phyloP scores from a whole-genome alignment of 2,329 filamentous ascomycete species.

The Ophidiomyces ophidiicola region DNA sequence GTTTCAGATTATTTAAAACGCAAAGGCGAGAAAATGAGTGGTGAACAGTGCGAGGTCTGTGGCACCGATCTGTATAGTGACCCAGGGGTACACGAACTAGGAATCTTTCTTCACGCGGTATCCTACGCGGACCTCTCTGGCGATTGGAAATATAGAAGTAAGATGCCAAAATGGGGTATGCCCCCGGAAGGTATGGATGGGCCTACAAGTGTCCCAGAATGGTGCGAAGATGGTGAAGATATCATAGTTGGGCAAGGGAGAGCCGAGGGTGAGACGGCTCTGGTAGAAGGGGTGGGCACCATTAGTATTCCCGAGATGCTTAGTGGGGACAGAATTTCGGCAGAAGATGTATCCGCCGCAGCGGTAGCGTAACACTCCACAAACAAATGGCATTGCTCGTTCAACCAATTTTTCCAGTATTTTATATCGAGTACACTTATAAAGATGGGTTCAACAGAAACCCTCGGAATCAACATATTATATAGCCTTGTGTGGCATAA shows the following conservation, averaged over 20 bases:
- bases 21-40: slow-evolving; percentile 88
- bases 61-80: slow-evolving; percentile 86
- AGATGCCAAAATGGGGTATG: slow-evolving; percentile 73
- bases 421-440: too few species aligned
- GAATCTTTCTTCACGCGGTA: slow-evolving; percentile 84
- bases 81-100: slow-evolving; percentile 77
- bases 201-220: slow-evolving; percentile 51
- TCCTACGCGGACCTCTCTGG: slow-evolving; percentile 77
- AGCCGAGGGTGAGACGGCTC: slow-evolving; percentile 16
- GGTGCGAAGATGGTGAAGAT: slow-evolving; percentile 32
- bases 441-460: too few species aligned
- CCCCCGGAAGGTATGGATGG: slow-evolving; percentile 63
- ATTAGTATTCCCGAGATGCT: slow-evolving; percentile 12
- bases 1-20: slow-evolving; percentile 79
- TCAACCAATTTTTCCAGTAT: too few species aligned
- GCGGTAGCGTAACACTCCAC: too few species aligned
- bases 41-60: slow-evolving; percentile 67
- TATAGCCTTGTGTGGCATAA: too few species aligned
- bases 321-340: background rate
- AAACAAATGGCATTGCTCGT: too few species aligned
- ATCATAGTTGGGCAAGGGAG: slow-evolving; percentile 26
- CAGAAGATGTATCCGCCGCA: background rate
- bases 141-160: slow-evolving; percentile 75
- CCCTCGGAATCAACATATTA: too few species aligned
- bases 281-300: slow-evolving; percentile 16